These are phyloP conservation scores for Phytophthora sp. DNA, from an alignment of 352 stramenopile genomes.

Conservation along the genomic window DNA sequence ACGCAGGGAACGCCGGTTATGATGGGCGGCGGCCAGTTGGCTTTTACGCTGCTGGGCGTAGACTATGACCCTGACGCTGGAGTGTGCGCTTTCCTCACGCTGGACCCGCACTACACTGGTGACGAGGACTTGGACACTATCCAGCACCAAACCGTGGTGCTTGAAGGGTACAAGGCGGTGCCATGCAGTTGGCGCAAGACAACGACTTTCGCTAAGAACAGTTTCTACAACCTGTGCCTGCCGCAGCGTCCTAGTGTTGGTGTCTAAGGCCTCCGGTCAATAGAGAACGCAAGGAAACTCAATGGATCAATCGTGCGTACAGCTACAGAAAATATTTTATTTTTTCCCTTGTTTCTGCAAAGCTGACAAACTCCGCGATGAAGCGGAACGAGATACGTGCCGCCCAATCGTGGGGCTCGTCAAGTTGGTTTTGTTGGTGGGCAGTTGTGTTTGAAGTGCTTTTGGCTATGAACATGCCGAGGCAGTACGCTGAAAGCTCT, in stretches of 20 bases:
- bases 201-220: slow-evolving; percentile 57
- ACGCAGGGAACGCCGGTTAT: slow-evolving; percentile 85
- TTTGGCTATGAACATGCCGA: slow-evolving; percentile 39
- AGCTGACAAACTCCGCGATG: slow-evolving; percentile 12
- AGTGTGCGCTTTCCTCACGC: slow-evolving; percentile 77
- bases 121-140: slow-evolving; percentile 71
- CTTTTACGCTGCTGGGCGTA: slow-evolving; percentile 85
- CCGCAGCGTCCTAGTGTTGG: slow-evolving; percentile 57
- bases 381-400: slow-evolving; percentile 10
- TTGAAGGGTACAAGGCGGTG: slow-evolving; percentile 83
- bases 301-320: slow-evolving; percentile 22
- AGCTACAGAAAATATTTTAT: slow-evolving; percentile 47
- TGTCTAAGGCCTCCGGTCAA: slow-evolving; percentile 13
- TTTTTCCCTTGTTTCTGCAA: slow-evolving; percentile 40
- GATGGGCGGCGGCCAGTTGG: slow-evolving; percentile 83
- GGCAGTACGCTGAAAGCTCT: slow-evolving; percentile 30
- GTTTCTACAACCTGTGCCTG: slow-evolving; percentile 83
- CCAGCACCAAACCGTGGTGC: slow-evolving; percentile 56
- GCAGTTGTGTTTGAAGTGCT: slow-evolving; percentile 17
- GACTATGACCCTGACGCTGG: slow-evolving; percentile 65
- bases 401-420: slow-evolving; percentile 16
- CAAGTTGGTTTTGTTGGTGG: slow-evolving; percentile 13
- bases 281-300: neutral
- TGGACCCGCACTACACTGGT: slow-evolving; percentile 86
- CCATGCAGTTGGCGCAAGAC: slow-evolving; percentile 73